Base-by-base conservation (phyloP, 2,329 filamentous ascomycete genomes). In the Colletotrichum orchidophilum region DNA sequence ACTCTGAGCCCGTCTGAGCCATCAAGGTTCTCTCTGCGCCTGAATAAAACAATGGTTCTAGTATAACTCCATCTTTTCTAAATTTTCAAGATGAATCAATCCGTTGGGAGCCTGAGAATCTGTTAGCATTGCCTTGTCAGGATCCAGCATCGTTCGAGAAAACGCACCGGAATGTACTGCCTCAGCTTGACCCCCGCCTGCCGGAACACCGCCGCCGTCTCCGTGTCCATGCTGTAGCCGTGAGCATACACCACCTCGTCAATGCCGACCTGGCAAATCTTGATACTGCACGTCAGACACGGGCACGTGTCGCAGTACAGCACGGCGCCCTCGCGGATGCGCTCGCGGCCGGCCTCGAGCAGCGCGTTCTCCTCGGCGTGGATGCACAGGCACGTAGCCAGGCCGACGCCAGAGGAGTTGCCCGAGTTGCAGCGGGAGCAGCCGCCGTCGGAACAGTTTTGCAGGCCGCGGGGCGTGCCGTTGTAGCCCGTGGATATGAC, bases 331-430 rank as follows among this genome's bases (percentile, higher is more conserved):
- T 94, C 92, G 24, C 94, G 87, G 75, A 99, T 94, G 69, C 96
- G 88, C 81, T 98, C 96, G 76, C 96, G 87, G 0, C 96, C 96
- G 24, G 96, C 96, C 84, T 99, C 96, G 11, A 99, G 87, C 69
- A 99, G 87, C 1, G 96, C 96, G 80, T 99, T 99, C 83, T 99
- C 96, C 84, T 99, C 96, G 1, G 96, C 96, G 80, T 99, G 96
- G n/a, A 99, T 90, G 80, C 96, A 99, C 60, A 98, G 87, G 78
- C 96, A 99, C 6, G 96, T 97, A 5, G 92, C 91, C 24, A 99
- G 87, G 1, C 89, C 91, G 55, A 91, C 87, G 27, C 96, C 96
- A 53, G 86, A 87, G 33, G 88, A 87, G 66, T 90, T 87, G 6
- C 90, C 93, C 63, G 88, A 88, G 81, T 99, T 98, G 82, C 96